phyloP scores from a whole-genome alignment of 495 filamentous ascomycete species.

The Aspergillus sparsus region DNA sequence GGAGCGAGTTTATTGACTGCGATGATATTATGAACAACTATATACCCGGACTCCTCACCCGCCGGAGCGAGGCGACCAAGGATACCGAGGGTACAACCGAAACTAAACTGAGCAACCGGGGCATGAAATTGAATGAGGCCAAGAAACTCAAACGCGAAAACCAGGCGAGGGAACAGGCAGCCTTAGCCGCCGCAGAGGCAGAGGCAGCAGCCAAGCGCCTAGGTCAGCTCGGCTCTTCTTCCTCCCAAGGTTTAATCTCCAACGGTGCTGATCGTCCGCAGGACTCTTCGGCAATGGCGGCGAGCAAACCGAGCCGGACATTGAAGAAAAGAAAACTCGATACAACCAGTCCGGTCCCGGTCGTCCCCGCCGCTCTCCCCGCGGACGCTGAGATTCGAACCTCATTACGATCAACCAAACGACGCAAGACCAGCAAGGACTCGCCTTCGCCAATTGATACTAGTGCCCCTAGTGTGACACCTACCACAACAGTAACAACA shows the following conservation, averaged over 20 bases:
- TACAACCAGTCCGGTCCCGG: conserved; percentile 21
- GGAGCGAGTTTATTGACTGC: conserved; percentile 62
- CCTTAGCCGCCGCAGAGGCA: conserved; percentile 53
- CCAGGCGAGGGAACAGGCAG: conserved; percentile 62
- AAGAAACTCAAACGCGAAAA: conserved; percentile 86
- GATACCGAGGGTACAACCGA: conserved; percentile 41
- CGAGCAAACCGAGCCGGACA: conserved; percentile 25
- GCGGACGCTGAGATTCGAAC: conserved; percentile 22
- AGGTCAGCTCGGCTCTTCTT: conserved; percentile 24
- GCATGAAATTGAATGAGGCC: conserved; percentile 89
- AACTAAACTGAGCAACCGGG: conserved; percentile 69
- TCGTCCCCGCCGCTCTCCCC: conserved; percentile 18
- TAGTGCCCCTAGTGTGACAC: conserved; percentile 12
- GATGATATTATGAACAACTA: conserved; percentile 50
- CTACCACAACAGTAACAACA: conserved; percentile 38
- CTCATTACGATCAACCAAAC: conserved; percentile 27
- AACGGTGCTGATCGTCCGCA: conserved; percentile 19
- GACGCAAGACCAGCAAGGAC: conserved; percentile 27
- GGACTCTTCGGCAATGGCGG: conserved; percentile 19
- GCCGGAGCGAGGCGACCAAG: conserved; percentile 51
- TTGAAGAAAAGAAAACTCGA: conserved; percentile 38
- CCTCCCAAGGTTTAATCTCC: conserved; percentile 17
- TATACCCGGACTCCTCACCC: conserved; percentile 46
- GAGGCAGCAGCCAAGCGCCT: conserved; percentile 63
- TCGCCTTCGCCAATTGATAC: conserved; percentile 24